Evolutionary conservation across 306 rosid genomes (phyloP), one percentile per base, ranked within the genome.

Genomic region (Citrullus mucosospermus): DNA sequence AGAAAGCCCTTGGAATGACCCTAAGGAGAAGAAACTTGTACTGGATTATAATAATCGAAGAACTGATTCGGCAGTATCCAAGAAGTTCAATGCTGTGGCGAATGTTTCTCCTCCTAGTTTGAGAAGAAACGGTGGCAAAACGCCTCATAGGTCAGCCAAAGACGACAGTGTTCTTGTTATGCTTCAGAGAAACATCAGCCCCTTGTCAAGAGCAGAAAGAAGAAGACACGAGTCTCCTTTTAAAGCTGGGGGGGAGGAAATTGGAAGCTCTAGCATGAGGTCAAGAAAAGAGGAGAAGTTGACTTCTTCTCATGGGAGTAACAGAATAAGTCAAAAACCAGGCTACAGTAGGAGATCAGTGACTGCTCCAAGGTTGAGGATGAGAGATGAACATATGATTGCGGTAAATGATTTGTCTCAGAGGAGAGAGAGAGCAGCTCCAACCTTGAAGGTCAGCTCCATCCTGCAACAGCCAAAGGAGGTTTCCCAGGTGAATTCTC

Each of bases 341-440:
- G 82, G 60, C 76, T 51, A 79, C 25, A 51, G 75, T 79, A 87
- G 81, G 38, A 89, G 98, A 85, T 67, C 94, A 62, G 69, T 77
- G 58, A 85, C 94, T 63, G 91, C 97, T 82, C 93, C 97, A 0
- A 88, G 96, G 79, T 62, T 69, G 71, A 90, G 97, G 74, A 80
- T 61, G 50, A 82, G 74, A 77, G 90, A 73, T 80, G 88, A 80
- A 7, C 90, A 78, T 48, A 75, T 67, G 48, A 69, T 61, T 50
- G 76, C 74, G 9, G 58, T 65, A 69, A 79, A 57, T 41, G 79
- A 38, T 5, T 62, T 16, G 46, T 80, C 77, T 79, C 83, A 78
- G 16, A 88, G 60, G 72, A 76, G 79, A 10, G 85, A 75, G 69
- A 85, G 80, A 66, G 78, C 85, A 41, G 48, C 81, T 34, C 73